Evolutionary conservation across 2,329 filamentous ascomycete species (phyloP), one percentile per base, ranked within the genome.

Genomic region (Paecilomyces niveus): DNA sequence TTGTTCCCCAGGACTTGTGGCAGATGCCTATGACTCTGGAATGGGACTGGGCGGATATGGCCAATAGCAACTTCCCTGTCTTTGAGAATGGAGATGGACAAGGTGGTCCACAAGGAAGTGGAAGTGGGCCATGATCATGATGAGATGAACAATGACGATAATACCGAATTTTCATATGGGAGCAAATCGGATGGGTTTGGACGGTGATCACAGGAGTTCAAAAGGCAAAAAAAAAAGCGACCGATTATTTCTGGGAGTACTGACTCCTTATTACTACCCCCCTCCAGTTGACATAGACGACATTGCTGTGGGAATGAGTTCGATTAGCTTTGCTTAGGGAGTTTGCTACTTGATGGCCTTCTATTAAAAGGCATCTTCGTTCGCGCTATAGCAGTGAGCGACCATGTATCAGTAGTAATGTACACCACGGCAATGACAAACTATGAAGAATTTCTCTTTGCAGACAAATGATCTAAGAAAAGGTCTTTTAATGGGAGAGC

Each of bases 21-120:
- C 89, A 93, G 72, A 87, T 97, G 84, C 92, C 93, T 1, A 96
- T 96, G 87, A 95, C 90, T 2, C 82, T 97, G 22, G 93, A 97
- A 70, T 97, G 92, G 92, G 91, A 89, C 64, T 89, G 86, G 87
- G 84, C 77, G 3, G 77, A 80, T 58, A 74, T 77, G 69, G 74
- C 73, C 13, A 68, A 51, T 22, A 51, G 68, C 18, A 73, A 70
- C 57, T 70, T 74, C 50, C 71, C 72, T 21, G 64, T 67, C 9
- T 73, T 75, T 54, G 72, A 72, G 49, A 57, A 62, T 33, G 62
- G 62, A 21, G 62, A 61, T 56, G 62, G 63, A 35, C 59, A 63
- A 32, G 62, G 65, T 52, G 64, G 63, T 7, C 65, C 65, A 33
- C 64, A 63, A 29, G 65, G 64, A 21, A 64, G 59, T 59, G 65